Evolutionary conservation across 1,284 basidiomycete genomes (phyloP).

Genomic region (Xerocomus amazonicus): DNA sequence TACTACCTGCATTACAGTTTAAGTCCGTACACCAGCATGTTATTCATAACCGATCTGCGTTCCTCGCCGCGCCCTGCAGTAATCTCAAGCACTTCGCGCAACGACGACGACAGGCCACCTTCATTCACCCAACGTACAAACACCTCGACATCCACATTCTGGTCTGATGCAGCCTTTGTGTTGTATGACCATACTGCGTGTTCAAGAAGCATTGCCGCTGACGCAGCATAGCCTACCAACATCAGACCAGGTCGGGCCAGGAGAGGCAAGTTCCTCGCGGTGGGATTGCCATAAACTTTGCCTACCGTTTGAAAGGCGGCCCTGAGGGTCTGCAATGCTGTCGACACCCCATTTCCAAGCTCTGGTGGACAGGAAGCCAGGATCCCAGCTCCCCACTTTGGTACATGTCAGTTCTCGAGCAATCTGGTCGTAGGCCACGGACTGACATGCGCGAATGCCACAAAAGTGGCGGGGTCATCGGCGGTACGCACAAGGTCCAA

Average conservation of each 20-base stretch:
- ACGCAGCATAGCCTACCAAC: slow-evolving; percentile 51
- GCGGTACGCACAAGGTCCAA: slow-evolving; percentile 62
- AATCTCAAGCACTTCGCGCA: slow-evolving; percentile 40
- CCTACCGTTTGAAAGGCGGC: slow-evolving; percentile 34
- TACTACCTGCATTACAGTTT: no score
- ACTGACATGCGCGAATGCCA: slow-evolving; percentile 38
- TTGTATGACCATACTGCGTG: slow-evolving; percentile 58
- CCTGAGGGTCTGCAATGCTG: slow-evolving; percentile 33
- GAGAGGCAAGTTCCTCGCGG: slow-evolving; percentile 37
- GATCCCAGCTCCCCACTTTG: slow-evolving; percentile 52
- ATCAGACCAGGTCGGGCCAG: slow-evolving; percentile 55
- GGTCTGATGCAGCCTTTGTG: slow-evolving; percentile 28
- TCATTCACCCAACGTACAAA: slow-evolving; percentile 59
- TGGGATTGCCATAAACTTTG: slow-evolving; percentile 12
- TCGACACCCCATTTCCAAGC: slow-evolving; percentile 28
- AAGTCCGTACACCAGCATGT: slow-evolving; percentile 15
- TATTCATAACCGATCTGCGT: slow-evolving; percentile 35
- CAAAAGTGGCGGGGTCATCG: slow-evolving; percentile 37
- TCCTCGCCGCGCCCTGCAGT: slow-evolving; percentile 28
- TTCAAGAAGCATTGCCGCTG: slow-evolving; percentile 56
- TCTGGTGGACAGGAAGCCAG: slow-evolving; percentile 40
- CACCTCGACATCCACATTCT: slow-evolving; percentile 46
- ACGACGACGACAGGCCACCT: slow-evolving; percentile 41
- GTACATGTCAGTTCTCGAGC: slow-evolving; percentile 3
- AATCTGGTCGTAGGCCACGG: no score